A percentile compares a stretch with the other conserved stretches of the same genome.
phyloP scores from a whole-genome alignment of 331 rosid species.

The Malus hybrid region DNA sequence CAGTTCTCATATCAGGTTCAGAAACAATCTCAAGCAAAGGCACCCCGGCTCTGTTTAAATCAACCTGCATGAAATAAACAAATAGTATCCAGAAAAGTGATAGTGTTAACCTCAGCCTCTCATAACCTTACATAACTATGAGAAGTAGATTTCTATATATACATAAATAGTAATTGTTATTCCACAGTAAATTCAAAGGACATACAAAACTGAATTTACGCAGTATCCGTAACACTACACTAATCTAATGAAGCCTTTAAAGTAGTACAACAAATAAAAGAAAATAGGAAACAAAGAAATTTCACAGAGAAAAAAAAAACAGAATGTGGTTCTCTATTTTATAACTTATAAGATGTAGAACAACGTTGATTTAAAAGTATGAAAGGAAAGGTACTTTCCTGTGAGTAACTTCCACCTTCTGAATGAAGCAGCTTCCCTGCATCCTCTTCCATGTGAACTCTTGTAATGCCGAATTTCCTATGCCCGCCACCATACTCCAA shows the following conservation, averaged over 20 bases:
- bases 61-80: conserved; percentile 57
- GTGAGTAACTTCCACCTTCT: conserved; percentile 69
- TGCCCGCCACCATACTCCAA: conserved; percentile 88
- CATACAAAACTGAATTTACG: not conserved
- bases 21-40: conserved; percentile 98
- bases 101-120: not conserved
- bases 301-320: not conserved
- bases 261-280: not conserved
- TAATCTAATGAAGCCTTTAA: not conserved
- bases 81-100: not conserved
- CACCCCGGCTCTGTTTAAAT: conserved; percentile 93
- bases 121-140: not conserved
- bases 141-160: not conserved
- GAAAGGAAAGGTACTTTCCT: conserved; percentile 34
- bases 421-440: conserved; percentile 90
- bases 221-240: not conserved
- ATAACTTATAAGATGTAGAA: not conserved
- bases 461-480: conserved; percentile 79
- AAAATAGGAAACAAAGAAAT: no score
- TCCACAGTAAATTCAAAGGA: not conserved
- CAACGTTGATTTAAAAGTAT: not conserved
- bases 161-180: not conserved
- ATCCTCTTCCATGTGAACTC: conserved; percentile 99
- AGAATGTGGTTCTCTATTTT: not conserved
- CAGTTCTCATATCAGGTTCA: conserved; percentile 95